These are phyloP conservation scores for Biscogniauxia sp. DNA, from an alignment of 2,329 filamentous ascomycete genomes.

Conservation along the genomic window DNA sequence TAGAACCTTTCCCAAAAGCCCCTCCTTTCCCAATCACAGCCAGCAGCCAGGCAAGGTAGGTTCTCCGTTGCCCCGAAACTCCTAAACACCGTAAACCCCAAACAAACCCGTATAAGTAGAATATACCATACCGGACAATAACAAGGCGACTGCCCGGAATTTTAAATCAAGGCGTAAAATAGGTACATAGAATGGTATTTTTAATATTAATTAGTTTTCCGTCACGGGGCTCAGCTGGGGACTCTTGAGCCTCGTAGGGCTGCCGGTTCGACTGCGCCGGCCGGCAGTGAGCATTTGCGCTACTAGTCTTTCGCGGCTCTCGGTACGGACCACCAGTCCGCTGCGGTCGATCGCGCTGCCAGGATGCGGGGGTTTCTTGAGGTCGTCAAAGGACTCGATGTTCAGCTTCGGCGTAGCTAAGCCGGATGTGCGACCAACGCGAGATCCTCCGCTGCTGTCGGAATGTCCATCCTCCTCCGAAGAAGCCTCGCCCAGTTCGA, in stretches of 20 bases:
- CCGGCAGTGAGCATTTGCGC: constrained; percentile 56
- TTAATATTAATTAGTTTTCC: constrained; percentile 33
- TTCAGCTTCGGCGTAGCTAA: constrained; percentile 65
- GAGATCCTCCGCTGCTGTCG: constrained; percentile 50
- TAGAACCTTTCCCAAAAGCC: too few relatives aligned
- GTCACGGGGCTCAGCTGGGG: constrained; percentile 51
- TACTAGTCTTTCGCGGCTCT: constrained; percentile 77
- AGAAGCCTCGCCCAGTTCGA: constrained; percentile 71
- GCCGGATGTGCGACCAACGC: constrained; percentile 61
- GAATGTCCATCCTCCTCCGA: constrained; percentile 64
- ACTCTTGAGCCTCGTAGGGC: constrained; percentile 59
- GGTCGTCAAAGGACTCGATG: constrained; percentile 49
- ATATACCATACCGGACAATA: constrained; percentile 9
- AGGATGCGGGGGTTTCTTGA: constrained; percentile 31
- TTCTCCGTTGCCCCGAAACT: too few relatives aligned
- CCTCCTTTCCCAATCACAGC: too few relatives aligned
- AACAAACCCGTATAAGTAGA: neutral
- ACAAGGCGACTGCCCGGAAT: constrained; percentile 3
- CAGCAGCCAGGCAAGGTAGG: too few relatives aligned
- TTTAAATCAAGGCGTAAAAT: constrained; percentile 9
- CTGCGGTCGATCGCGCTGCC: constrained; percentile 58
- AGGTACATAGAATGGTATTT: neutral
- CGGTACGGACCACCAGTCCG: constrained; percentile 76
- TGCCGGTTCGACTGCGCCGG: constrained; percentile 54
- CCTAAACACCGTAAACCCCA: too few relatives aligned